Evolutionary conservation across 805 yeast species (phyloP).

Genomic region (Pichia scutulata): DNA sequence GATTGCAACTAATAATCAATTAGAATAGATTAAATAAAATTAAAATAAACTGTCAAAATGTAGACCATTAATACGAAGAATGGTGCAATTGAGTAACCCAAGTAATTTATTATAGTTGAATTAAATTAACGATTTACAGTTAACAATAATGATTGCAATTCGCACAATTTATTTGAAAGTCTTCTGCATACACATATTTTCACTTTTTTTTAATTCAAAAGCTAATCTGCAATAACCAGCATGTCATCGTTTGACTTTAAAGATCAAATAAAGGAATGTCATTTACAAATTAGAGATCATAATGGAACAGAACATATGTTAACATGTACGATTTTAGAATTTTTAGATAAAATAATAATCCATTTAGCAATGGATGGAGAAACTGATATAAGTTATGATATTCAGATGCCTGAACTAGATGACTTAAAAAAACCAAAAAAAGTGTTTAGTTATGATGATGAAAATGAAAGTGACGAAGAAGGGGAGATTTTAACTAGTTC

Average conservation of each 20-base stretch:
- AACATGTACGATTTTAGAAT: conserved; percentile 23
- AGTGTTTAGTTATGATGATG: conserved; percentile 4
- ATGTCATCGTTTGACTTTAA: conserved; percentile 7
- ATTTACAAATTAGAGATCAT: conserved; percentile 3
- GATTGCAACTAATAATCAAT: not conserved
- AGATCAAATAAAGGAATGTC: conserved; percentile 9
- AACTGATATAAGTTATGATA: conserved; percentile 41
- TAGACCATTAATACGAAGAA: too few relatives aligned
- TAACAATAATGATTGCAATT: too few relatives aligned
- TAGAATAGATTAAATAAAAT: not conserved
- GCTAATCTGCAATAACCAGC: not conserved
- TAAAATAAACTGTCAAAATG: not conserved
- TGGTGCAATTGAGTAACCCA: too few relatives aligned
- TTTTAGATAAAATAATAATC: conserved; percentile 35
- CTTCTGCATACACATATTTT: not conserved
- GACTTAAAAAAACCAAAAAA: conserved; percentile 16
- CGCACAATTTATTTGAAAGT: not conserved
- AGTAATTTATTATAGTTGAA: too few relatives aligned
- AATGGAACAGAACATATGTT: conserved; percentile 8
- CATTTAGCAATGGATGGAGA: conserved; percentile 37
- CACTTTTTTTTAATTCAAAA: not conserved
- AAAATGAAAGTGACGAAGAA: conserved; percentile 7
- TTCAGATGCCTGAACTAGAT: conserved; percentile 24
- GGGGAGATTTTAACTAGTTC: conserved; percentile 20
- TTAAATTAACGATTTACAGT: too few relatives aligned